A percentile compares a stretch with the other conserved stretches of the same genome.
Conservation (phyloP, 495 filamentous ascomycete species). For the Xylaria bambusicola region DNA sequence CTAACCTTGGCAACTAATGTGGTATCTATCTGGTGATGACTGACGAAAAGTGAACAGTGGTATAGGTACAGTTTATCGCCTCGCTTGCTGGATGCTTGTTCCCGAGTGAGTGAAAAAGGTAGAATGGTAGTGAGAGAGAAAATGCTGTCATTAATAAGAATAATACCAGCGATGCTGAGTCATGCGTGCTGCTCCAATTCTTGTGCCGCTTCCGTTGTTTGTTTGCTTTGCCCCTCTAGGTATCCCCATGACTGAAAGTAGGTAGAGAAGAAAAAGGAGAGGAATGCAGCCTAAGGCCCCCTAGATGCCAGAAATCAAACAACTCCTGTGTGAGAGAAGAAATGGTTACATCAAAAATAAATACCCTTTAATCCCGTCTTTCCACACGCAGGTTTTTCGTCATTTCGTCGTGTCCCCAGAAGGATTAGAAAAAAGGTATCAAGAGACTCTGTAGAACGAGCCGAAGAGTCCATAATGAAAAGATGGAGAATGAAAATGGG, state of each 20-base stretch:
- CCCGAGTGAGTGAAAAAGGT: neutral
- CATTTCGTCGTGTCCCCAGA: constrained; percentile 14
- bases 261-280: neutral
- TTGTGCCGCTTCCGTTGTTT: neutral
- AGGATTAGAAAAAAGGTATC: constrained; percentile 6
- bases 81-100: constrained; percentile 9
- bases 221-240: constrained; percentile 8
- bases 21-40: constrained; percentile 30
- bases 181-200: neutral
- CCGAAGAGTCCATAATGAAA: neutral
- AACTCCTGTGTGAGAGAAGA: no score
- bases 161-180: constrained; percentile 9
- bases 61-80: constrained; percentile 16
- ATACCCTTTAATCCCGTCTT: neutral
- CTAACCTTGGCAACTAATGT: constrained; percentile 16
- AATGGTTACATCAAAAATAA: neutral
- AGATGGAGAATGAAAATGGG: neutral
- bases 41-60: constrained; percentile 1
- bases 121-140: neutral
- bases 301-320: neutral
- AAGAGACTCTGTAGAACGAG: neutral
- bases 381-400: constrained; percentile 1
- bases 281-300: neutral
- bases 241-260: constrained; percentile 1
- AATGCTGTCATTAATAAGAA: constrained; percentile 8